phyloP scores from a whole-genome alignment of 345 rosid genomes.

The Euphorbia peplus region DNA sequence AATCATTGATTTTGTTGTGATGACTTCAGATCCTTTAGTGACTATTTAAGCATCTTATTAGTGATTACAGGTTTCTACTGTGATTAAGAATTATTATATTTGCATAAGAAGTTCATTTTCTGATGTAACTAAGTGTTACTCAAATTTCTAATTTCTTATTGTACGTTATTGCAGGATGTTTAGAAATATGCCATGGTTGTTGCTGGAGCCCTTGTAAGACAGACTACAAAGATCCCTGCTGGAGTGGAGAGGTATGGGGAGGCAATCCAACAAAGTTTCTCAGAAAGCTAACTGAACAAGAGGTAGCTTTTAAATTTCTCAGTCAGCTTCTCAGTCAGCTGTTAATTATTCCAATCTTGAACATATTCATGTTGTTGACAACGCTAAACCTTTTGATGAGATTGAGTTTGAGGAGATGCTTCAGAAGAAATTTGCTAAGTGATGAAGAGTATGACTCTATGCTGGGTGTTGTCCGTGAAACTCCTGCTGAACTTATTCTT shows the following conservation, averaged over 20 bases:
- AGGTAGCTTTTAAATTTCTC: constrained; percentile 66
- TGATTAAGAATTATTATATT: no score
- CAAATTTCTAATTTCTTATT: no score
- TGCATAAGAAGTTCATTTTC: no score
- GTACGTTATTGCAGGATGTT: no score
- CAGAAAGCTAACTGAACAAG: constrained; percentile 81
- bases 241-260: constrained; percentile 99
- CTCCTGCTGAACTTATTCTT: constrained; percentile 72
- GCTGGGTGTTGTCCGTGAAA: constrained; percentile 79
- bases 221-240: constrained; percentile 74
- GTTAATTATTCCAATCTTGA: constrained; percentile 79
- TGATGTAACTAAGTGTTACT: no score
- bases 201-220: constrained; percentile 94
- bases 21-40: no score
- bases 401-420: constrained; percentile 89
- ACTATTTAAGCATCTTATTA: no score
- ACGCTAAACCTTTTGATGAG: constrained; percentile 69
- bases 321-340: constrained; percentile 72
- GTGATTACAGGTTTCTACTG: no score
- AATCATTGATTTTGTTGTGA: no score
- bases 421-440: constrained; percentile 62
- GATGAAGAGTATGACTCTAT: constrained; percentile 87
- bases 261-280: constrained; percentile 96
- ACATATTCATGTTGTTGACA: constrained; percentile 81
- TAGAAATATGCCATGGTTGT: constrained; percentile 90